phyloP scores from a whole-genome alignment of 2,329 filamentous ascomycete species.

The Trichoderma cornu-damae region DNA sequence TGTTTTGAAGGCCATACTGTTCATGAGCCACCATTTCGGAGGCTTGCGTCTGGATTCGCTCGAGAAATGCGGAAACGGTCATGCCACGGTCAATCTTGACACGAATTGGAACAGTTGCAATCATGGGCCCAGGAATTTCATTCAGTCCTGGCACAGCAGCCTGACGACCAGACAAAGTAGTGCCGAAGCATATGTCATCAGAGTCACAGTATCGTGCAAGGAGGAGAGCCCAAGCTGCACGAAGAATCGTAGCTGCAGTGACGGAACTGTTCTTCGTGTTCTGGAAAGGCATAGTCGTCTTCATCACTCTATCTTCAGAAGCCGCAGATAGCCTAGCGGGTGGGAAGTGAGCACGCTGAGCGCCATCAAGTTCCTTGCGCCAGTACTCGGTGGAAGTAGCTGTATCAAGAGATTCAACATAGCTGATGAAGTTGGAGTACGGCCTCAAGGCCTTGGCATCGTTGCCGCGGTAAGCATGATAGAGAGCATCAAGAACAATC shows the following conservation, averaged over 20 bases:
- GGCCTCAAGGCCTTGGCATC: neutral
- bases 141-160: conserved; percentile 10
- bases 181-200: conserved; percentile 17
- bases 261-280: conserved; percentile 1
- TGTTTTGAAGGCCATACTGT: conserved; percentile 16
- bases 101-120: conserved; percentile 18
- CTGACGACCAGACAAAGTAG: conserved; percentile 15
- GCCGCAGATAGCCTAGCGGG: neutral
- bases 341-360: conserved; percentile 11
- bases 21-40: conserved; percentile 15
- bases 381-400: conserved; percentile 18
- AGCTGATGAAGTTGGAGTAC: conserved; percentile 6
- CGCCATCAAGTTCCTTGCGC: conserved; percentile 20
- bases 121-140: conserved; percentile 9
- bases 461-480: neutral
- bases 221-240: conserved; percentile 16
- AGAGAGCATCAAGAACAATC: conserved; percentile 10
- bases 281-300: conserved; percentile 22
- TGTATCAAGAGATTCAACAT: conserved; percentile 12
- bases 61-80: neutral
- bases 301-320: neutral
- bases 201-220: conserved; percentile 15
- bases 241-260: conserved; percentile 14
- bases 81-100: conserved; percentile 11
- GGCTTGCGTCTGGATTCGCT: conserved; percentile 6